A percentile compares a stretch with the other conserved stretches of the same genome.
Evolutionary conservation across 345 rosid genomes (phyloP).

Genomic region (Capsella bursapastoris): DNA sequence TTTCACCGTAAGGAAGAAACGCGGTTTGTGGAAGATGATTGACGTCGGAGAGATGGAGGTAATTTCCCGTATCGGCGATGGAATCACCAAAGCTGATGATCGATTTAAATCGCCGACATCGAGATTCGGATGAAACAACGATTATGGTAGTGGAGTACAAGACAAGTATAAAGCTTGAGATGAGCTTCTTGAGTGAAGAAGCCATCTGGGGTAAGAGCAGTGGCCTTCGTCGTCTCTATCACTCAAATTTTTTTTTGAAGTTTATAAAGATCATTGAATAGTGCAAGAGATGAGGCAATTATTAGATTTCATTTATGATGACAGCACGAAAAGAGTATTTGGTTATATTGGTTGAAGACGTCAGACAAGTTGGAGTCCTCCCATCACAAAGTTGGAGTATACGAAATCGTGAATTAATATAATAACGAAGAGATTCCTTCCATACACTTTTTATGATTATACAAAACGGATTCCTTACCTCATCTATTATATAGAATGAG

Average conservation of each 20-base stretch:
- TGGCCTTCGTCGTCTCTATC: background rate
- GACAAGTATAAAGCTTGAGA: constrained; percentile 21
- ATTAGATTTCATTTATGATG: constrained; percentile 16
- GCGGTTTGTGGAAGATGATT: constrained; percentile 34
- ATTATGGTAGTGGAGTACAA: constrained; percentile 6
- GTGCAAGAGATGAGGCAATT: background rate
- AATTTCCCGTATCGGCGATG: constrained; percentile 57
- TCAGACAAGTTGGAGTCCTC: constrained; percentile 20
- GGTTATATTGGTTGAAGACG: constrained; percentile 20
- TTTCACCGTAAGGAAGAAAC: constrained; percentile 53
- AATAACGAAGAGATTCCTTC: background rate
- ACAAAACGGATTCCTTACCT: background rate
- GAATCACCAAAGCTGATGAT: constrained; percentile 72
- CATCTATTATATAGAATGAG: background rate
- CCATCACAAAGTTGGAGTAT: constrained; percentile 15
- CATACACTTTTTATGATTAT: background rate
- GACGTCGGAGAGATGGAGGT: constrained; percentile 18
- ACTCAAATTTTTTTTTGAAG: constrained; percentile 3
- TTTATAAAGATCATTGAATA: background rate
- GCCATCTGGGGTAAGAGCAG: constrained; percentile 21
- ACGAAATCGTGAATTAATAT: background rate
- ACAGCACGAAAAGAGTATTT: background rate
- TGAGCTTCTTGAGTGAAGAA: constrained; percentile 26
- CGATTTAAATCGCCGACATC: constrained; percentile 27
- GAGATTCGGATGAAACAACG: constrained; percentile 21